These are phyloP conservation scores for Dentipellis fragilis DNA, from an alignment of 768 basidiomycete species.

Conservation along the genomic window DNA sequence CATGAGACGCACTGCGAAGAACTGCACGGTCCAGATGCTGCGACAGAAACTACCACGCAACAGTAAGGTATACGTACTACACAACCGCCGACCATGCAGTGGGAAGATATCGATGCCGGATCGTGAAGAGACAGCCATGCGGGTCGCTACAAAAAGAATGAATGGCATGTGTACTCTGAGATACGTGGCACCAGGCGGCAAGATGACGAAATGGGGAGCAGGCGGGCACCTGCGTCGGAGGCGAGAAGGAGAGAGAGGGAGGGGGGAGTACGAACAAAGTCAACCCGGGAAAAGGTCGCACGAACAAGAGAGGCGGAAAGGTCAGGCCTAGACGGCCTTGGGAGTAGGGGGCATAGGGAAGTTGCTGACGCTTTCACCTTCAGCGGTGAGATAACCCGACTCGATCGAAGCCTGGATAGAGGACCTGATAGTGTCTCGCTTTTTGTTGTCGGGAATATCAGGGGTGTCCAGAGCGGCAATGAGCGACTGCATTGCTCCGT, in stretches of 20 bases:
- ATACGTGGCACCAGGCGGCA: background rate
- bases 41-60: background rate
- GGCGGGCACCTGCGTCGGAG: background rate
- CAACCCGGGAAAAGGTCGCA: background rate
- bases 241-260: background rate
- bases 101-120: constrained; percentile 1
- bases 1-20: constrained; percentile 3
- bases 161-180: background rate
- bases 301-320: background rate
- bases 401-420: constrained; percentile 2
- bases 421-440: background rate
- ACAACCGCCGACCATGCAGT: background rate
- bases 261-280: background rate
- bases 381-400: constrained; percentile 2
- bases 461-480: constrained; percentile 9
- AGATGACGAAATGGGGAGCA: background rate
- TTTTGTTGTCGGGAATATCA: background rate
- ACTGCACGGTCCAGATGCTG: constrained; percentile 2
- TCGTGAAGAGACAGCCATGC: background rate
- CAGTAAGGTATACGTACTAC: background rate
- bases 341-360: constrained; percentile 1
- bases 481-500: constrained; percentile 5
- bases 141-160: background rate
- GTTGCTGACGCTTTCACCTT: background rate
- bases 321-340: constrained; percentile 8